Conservation (phyloP, 2,329 filamentous ascomycete species). For the Colletotrichum destructivum region DNA sequence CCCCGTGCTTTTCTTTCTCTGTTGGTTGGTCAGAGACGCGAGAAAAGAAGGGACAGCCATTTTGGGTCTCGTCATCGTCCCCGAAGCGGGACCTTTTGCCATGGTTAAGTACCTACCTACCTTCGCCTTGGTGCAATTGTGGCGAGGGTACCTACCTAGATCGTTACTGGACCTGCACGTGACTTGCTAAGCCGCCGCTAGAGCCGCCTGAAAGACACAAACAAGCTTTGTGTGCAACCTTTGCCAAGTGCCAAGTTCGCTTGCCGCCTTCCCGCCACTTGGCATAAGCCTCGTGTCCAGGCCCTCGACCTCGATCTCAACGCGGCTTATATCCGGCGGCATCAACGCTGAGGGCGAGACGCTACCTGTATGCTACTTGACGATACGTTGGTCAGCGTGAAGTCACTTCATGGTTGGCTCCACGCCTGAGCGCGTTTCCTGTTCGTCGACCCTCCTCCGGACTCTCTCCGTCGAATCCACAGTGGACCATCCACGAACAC, state of each 20-base stretch:
- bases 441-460: constrained; percentile 30
- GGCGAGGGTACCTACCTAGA: too few species aligned
- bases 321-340: not conserved
- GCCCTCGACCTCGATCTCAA: not conserved
- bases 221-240: constrained; percentile 36
- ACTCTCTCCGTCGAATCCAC: constrained; percentile 30
- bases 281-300: constrained; percentile 14
- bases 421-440: not conserved
- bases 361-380: too few species aligned
- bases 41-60: not conserved
- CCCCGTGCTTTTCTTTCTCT: not conserved
- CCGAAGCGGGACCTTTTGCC: not conserved
- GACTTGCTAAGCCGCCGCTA: constrained; percentile 6
- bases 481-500: constrained; percentile 6
- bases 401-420: not conserved
- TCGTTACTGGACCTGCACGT: too few species aligned
- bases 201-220: constrained; percentile 29
- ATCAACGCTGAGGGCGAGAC: too few species aligned
- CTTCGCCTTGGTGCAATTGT: not conserved
- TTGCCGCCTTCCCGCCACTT: constrained; percentile 38
- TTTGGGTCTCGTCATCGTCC: constrained; percentile 16
- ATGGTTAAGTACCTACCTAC: too few species aligned
- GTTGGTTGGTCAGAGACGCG: not conserved
- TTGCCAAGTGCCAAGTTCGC: constrained; percentile 37
- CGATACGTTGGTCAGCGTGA: not conserved